Evolutionary conservation across 495 filamentous ascomycete species (phyloP).

Genomic region (Haplographium delicatum): DNA sequence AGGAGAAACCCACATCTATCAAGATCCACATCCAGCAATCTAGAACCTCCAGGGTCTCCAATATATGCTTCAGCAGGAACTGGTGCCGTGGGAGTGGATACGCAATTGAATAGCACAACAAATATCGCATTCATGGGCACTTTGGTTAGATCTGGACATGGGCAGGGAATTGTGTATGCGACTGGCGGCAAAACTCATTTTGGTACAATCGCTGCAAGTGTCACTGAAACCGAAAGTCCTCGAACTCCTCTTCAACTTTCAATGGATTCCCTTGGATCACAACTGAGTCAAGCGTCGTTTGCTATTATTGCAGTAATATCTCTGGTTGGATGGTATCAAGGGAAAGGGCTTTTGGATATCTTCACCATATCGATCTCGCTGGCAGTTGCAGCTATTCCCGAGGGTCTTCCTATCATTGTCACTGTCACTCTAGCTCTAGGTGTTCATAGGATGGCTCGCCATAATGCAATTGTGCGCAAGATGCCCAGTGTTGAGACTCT

Average conservation of each 20-base stretch:
- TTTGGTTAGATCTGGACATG: slow-evolving; percentile 90
- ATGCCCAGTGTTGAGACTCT: slow-evolving; percentile 96
- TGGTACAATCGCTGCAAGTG: slow-evolving; percentile 87
- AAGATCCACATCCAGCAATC: slow-evolving; percentile 28
- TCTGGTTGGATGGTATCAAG: slow-evolving; percentile 80
- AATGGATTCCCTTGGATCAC: slow-evolving; percentile 94
- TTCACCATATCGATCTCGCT: slow-evolving; percentile 97
- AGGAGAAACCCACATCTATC: slow-evolving; percentile 29
- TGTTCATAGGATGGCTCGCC: slow-evolving; percentile 89
- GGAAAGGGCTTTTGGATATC: slow-evolving; percentile 85
- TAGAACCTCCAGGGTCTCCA: slow-evolving; percentile 44
- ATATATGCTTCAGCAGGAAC: slow-evolving; percentile 56
- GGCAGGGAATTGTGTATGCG: slow-evolving; percentile 90
- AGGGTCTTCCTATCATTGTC: slow-evolving; percentile 96
- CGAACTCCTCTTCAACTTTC: slow-evolving; percentile 87
- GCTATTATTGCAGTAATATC: slow-evolving; percentile 91
- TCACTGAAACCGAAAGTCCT: slow-evolving; percentile 91
- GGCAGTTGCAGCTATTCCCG: slow-evolving; percentile 93
- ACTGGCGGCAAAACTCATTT: slow-evolving; percentile 93
- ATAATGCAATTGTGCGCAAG: slow-evolving; percentile 88
- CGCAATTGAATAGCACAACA: slow-evolving; percentile 40
- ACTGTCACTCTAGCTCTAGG: slow-evolving; percentile 93
- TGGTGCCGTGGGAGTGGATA: slow-evolving; percentile 59
- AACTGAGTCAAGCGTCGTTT: slow-evolving; percentile 93
- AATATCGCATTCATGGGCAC: slow-evolving; percentile 99